Conservation (phyloP, 768 basidiomycete genomes). For the Candolleomyces efflorescens region DNA sequence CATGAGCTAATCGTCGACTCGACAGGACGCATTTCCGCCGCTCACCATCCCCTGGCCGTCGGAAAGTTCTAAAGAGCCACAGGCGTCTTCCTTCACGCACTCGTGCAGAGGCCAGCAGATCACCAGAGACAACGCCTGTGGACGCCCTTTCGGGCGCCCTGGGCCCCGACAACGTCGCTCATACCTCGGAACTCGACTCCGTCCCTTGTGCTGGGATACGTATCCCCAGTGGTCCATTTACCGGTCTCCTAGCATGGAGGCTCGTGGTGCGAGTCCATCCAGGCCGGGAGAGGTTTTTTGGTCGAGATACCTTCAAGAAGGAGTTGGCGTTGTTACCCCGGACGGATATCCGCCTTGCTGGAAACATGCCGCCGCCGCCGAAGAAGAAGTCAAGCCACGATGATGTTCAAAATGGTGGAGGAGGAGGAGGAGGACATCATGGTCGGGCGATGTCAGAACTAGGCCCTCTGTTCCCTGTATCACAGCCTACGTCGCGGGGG, state of each 20-base stretch:
- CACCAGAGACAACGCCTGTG: neutral
- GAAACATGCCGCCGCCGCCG: neutral
- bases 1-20: neutral
- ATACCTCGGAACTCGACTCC: constrained; percentile 25
- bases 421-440: neutral
- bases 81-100: neutral
- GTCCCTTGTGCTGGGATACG: constrained; percentile 29
- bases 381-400: neutral
- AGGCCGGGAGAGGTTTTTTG: constrained; percentile 7
- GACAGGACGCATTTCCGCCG: neutral
- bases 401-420: neutral
- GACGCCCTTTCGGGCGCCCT: constrained; percentile 17
- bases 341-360: neutral
- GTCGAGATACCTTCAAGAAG: constrained; percentile 10
- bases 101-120: neutral
- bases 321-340: neutral
- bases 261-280: constrained; percentile 21
- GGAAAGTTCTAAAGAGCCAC: neutral
- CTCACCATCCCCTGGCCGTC: neutral
- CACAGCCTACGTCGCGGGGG: neutral
- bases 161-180: constrained; percentile 22
- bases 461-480: neutral
- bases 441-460: neutral
- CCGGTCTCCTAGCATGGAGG: constrained; percentile 27
- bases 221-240: constrained; percentile 24